phyloP scores from a whole-genome alignment of 768 basidiomycete genomes.

The Amanita phalloides region DNA sequence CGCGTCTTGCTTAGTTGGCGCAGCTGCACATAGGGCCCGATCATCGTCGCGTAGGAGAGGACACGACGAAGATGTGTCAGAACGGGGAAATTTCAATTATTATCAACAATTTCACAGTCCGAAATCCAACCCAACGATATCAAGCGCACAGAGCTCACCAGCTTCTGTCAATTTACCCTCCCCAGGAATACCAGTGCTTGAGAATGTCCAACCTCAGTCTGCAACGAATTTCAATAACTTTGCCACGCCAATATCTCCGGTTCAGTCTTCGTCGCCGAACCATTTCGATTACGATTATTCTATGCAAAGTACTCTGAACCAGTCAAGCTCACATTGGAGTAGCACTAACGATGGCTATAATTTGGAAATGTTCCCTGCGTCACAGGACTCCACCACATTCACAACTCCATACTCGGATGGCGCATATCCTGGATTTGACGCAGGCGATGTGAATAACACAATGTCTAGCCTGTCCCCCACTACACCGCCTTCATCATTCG shows the following conservation, averaged over 20 bases:
- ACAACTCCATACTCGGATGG: slow-evolving; percentile 31
- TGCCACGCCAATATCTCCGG: slow-evolving; percentile 40
- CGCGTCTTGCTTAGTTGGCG: slow-evolving; percentile 10
- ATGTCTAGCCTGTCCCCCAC: slow-evolving; percentile 34
- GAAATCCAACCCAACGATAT: slow-evolving; percentile 25
- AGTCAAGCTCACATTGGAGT: slow-evolving; percentile 33
- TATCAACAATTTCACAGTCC: slow-evolving; percentile 51
- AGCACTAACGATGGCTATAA: slow-evolving; percentile 27
- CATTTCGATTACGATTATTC: slow-evolving; percentile 49
- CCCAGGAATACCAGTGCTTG: slow-evolving; percentile 44
- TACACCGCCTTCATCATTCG: slow-evolving; percentile 52
- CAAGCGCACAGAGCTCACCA: slow-evolving; percentile 68
- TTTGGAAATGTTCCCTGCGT: slow-evolving; percentile 33
- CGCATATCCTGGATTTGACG: slow-evolving; percentile 26
- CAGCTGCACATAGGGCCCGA: slow-evolving; percentile 56
- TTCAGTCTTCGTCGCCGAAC: slow-evolving; percentile 39
- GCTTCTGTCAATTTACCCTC: slow-evolving; percentile 65
- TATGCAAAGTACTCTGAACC: slow-evolving; percentile 27
- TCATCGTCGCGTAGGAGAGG: slow-evolving; percentile 70
- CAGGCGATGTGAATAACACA: slow-evolving; percentile 24
- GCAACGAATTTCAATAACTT: slow-evolving; percentile 34
- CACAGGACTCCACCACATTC: slow-evolving; percentile 34
- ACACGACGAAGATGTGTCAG: slow-evolving; percentile 51
- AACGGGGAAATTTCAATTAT: slow-evolving; percentile 30
- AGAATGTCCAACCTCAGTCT: slow-evolving; percentile 39